Conservation (phyloP, 2,329 filamentous ascomycete genomes). For the Lachnellula cervina region DNA sequence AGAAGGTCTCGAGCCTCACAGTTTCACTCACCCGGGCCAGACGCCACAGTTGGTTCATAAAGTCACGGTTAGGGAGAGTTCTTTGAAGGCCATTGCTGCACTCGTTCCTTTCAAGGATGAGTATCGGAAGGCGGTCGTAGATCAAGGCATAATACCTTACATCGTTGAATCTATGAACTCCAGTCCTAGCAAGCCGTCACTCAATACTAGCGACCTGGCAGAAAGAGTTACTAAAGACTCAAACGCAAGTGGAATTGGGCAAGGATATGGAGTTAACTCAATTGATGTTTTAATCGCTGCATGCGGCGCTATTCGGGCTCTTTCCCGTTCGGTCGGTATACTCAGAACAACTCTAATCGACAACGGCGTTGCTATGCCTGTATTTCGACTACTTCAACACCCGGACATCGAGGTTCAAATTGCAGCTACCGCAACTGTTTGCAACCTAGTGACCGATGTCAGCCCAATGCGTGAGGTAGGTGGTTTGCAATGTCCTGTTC, state of each 20-base stretch:
- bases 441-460: constrained; percentile 81
- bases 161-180: constrained; percentile 78
- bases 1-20: constrained; percentile 35
- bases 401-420: constrained; percentile 74
- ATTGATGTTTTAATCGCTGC: constrained; percentile 75
- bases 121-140: constrained; percentile 76
- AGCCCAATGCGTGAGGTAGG: constrained; percentile 86
- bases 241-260: constrained; percentile 11
- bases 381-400: constrained; percentile 71
- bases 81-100: constrained; percentile 75
- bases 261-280: constrained; percentile 67
- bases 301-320: constrained; percentile 73
- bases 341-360: constrained; percentile 85
- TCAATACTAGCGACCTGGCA: constrained; percentile 34
- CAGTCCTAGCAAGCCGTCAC: constrained; percentile 46
- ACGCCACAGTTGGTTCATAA: constrained; percentile 60
- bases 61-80: constrained; percentile 69
- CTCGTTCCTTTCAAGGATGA: constrained; percentile 77
- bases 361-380: constrained; percentile 70
- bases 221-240: constrained; percentile 28
- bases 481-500: constrained; percentile 15
- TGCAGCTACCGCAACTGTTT: constrained; percentile 77
- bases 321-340: constrained; percentile 80
- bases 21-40: constrained; percentile 57
- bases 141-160: constrained; percentile 73